Conservation (phyloP, 2,329 filamentous ascomycete species). For the Byssothecium circinans region DNA sequence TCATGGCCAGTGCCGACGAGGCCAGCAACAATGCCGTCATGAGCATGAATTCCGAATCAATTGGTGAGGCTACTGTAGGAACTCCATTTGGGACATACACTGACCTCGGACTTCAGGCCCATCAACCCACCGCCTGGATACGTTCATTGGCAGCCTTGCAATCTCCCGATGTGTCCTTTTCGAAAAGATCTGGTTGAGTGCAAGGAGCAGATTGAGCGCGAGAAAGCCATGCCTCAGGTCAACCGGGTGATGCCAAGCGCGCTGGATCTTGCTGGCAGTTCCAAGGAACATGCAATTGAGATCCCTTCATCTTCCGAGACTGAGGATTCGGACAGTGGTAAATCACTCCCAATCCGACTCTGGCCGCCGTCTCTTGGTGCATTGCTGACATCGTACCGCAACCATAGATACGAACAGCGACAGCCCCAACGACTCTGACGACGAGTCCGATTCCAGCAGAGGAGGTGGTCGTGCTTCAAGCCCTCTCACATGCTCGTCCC, state of each 20-base stretch:
- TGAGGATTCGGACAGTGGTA: too few relatives aligned
- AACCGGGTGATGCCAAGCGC: too few relatives aligned
- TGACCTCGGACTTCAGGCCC: too few relatives aligned
- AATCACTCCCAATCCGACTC: too few relatives aligned
- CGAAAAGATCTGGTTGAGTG: conserved; percentile 13
- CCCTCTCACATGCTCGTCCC: not conserved
- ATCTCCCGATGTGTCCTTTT: conserved; percentile 23
- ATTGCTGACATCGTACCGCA: not conserved
- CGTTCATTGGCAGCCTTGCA: conserved; percentile 19
- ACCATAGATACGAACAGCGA: not conserved
- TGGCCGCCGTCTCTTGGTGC: not conserved
- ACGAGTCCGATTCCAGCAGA: not conserved
- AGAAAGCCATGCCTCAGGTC: too few relatives aligned
- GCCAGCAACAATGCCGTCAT: conserved; percentile 8
- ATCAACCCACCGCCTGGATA: conserved; percentile 20
- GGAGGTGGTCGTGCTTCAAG: not conserved
- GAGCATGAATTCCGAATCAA: conserved; percentile 21
- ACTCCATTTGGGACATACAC: too few relatives aligned
- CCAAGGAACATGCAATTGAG: too few relatives aligned
- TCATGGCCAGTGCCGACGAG: conserved; percentile 20
- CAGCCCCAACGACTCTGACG: not conserved
- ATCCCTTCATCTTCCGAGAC: not conserved
- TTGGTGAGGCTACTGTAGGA: too few relatives aligned
- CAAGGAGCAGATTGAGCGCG: not conserved
- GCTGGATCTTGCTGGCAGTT: too few relatives aligned